Conservation (phyloP, 306 rosid genomes). For the Inga laurina region DNA sequence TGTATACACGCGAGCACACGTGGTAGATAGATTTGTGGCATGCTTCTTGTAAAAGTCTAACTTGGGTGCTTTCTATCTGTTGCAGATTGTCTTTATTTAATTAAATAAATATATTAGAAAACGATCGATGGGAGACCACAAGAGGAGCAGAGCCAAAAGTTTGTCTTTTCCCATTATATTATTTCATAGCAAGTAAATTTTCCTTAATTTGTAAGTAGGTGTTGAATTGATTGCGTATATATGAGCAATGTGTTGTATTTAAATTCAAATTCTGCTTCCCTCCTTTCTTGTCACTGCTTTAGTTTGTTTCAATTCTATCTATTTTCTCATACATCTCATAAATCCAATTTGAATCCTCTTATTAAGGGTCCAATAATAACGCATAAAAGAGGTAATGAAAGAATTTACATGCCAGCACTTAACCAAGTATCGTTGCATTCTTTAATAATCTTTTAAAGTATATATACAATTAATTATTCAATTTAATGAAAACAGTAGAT, state of each 20-base stretch:
- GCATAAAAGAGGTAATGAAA: no score
- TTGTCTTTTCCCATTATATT: background rate
- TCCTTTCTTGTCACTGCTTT: no score
- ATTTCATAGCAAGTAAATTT: background rate
- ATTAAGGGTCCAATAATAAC: no score
- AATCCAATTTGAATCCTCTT: no score
- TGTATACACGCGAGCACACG: background rate
- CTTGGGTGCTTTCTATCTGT: background rate
- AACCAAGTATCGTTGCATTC: no score
- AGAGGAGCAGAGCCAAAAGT: background rate
- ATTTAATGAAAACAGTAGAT: background rate
- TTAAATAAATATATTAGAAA: background rate
- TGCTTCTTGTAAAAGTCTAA: background rate
- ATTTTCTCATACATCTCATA: no score
- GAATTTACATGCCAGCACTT: no score
- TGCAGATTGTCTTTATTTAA: slow-evolving; percentile 18
- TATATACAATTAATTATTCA: no score
- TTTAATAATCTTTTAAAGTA: no score
- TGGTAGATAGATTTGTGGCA: background rate
- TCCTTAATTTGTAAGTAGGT: background rate
- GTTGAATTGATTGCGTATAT: background rate
- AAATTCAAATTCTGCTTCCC: background rate
- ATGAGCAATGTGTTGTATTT: background rate
- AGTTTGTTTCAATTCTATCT: no score
- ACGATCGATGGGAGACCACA: background rate